Percentiles rank a stretch among this genome's conserved stretches.
phyloP scores from a whole-genome alignment of 1,284 basidiomycete species.

The Ceratobasidium theobromae region DNA sequence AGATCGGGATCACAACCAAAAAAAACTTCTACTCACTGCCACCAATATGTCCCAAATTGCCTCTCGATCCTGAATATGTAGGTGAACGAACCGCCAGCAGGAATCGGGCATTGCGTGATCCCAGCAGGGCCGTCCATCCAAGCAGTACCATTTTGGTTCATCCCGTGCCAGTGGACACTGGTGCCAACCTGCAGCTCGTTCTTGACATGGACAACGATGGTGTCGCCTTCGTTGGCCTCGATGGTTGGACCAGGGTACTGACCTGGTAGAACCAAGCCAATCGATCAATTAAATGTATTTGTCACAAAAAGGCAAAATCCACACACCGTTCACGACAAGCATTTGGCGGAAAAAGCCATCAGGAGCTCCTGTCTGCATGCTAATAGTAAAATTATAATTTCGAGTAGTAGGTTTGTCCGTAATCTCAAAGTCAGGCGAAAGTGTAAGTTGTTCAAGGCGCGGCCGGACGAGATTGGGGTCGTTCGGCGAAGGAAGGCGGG shows the following conservation, averaged over 20 bases:
- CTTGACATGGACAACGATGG: slow-evolving; percentile 48
- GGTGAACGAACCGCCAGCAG: slow-evolving; percentile 49
- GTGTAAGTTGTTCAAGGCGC: slow-evolving; percentile 22
- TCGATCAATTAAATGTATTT: background rate
- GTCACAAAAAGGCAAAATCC: slow-evolving; percentile 9
- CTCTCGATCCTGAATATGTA: slow-evolving; percentile 48
- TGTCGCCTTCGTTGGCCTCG: slow-evolving; percentile 52
- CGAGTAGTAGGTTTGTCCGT: slow-evolving; percentile 43
- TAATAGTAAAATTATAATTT: slow-evolving; percentile 45
- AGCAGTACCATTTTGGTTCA: slow-evolving; percentile 46
- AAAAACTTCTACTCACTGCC: slow-evolving; percentile 41
- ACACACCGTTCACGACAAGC: slow-evolving; percentile 51
- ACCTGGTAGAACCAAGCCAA: slow-evolving; percentile 36
- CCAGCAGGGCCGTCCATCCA: slow-evolving; percentile 52
- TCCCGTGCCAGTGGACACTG: slow-evolving; percentile 51
- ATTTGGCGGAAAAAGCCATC: slow-evolving; percentile 47
- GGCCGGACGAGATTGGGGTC: slow-evolving; percentile 19
- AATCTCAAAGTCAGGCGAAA: slow-evolving; percentile 31
- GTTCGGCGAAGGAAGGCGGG: too few species aligned
- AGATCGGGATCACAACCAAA: background rate
- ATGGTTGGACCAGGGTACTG: slow-evolving; percentile 53
- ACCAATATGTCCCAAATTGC: slow-evolving; percentile 44
- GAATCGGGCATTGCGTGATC: slow-evolving; percentile 56
- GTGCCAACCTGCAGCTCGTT: slow-evolving; percentile 47
- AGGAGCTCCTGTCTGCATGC: slow-evolving; percentile 42